Evolutionary conservation across 2,329 filamentous ascomycete species (phyloP).

Genomic region (Colletotrichum sp.): DNA sequence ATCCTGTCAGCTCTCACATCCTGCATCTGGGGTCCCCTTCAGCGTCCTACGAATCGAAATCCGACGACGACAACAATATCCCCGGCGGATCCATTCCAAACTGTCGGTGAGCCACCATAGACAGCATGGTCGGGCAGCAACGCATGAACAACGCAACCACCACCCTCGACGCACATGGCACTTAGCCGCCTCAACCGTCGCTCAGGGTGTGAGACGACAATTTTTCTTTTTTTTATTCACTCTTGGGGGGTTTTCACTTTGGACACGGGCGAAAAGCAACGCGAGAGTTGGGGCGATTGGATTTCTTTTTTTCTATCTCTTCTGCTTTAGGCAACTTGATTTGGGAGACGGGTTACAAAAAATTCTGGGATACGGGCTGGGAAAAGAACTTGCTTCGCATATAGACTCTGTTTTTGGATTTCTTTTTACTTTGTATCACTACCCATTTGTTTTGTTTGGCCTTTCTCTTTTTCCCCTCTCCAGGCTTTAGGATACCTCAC

Average conservation of each 20-base stretch:
- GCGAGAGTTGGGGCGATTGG: not conserved
- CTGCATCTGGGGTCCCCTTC: slow-evolving; percentile 17
- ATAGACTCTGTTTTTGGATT: slow-evolving; percentile 17
- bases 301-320: not conserved
- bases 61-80: slow-evolving; percentile 7
- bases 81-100: slow-evolving; percentile 22
- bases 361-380: slow-evolving; percentile 19
- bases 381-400: slow-evolving; percentile 24
- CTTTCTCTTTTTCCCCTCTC: not conserved
- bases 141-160: slow-evolving; percentile 22
- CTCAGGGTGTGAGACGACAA: slow-evolving; percentile 9
- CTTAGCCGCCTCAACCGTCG: slow-evolving; percentile 17
- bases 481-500: slow-evolving; percentile 3
- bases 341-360: slow-evolving; percentile 21
- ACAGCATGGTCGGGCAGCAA: slow-evolving; percentile 20
- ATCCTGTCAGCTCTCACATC: slow-evolving; percentile 21
- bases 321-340: not conserved
- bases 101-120: slow-evolving; percentile 15
- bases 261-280: slow-evolving; percentile 15
- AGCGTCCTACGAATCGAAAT: slow-evolving; percentile 1
- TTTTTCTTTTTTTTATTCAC: not conserved
- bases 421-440: slow-evolving; percentile 5
- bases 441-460: not conserved
- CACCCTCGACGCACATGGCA: slow-evolving; percentile 19
- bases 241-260: not conserved